These are phyloP conservation scores for Platanus orientalis DNA, from an alignment of 164 flowering plant genomes.

Conservation along the genomic window DNA sequence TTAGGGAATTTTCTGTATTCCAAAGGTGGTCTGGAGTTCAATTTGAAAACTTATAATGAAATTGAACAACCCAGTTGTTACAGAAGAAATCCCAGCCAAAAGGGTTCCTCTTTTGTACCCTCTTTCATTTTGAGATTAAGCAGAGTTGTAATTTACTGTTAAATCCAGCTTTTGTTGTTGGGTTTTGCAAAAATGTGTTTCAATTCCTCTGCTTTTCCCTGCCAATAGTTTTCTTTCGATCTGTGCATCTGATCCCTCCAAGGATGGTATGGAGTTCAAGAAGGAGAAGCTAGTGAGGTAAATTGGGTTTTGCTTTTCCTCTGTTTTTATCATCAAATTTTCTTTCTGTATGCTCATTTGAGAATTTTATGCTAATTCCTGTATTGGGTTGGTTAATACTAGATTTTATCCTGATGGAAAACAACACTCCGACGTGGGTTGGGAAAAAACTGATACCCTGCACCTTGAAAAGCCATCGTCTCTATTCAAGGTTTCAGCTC, in stretches of 20 bases:
- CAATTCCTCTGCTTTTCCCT: neutral
- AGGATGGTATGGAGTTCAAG: conserved; percentile 40
- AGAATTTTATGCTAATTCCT: neutral
- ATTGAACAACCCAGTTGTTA: neutral
- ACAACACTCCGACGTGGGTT: conserved; percentile 24
- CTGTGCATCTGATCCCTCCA: neutral
- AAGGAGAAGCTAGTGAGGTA: conserved; percentile 62
- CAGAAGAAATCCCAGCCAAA: neutral
- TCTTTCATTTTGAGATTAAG: neutral
- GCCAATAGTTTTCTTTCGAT: neutral
- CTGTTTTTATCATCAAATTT: neutral
- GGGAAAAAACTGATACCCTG: conserved; percentile 30
- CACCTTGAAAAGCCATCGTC: conserved; percentile 32
- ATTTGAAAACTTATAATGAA: neutral
- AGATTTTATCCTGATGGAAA: conserved; percentile 65
- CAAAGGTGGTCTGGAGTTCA: neutral
- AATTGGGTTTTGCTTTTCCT: conserved; percentile 1
- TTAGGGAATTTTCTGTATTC: neutral
- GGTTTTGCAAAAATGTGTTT: neutral
- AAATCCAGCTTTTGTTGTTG: neutral
- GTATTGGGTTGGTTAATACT: conserved; percentile 3
- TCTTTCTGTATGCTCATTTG: neutral
- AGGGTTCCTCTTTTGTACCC: neutral
- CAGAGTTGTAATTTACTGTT: neutral
- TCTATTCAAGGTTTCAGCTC: conserved; percentile 26